phyloP scores from a whole-genome alignment of 345 rosid genomes.

The Erucastrum elatum region DNA sequence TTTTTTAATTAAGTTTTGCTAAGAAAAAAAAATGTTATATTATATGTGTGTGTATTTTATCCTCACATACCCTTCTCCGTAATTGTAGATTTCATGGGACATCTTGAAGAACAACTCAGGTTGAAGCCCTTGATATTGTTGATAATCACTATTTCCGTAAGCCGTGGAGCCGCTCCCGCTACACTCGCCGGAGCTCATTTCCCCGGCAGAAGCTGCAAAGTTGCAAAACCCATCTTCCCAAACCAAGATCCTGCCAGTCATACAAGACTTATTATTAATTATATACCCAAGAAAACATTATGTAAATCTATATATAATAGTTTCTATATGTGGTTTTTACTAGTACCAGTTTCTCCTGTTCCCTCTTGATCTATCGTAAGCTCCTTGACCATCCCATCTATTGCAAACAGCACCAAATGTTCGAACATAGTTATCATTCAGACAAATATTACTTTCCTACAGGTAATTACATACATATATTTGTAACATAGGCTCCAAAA shows the following conservation, averaged over 20 bases:
- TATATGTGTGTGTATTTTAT: neutral
- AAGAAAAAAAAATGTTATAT: neutral
- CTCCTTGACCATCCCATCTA: constrained; percentile 97
- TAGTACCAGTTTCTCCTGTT: constrained; percentile 93
- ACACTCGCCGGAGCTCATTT: constrained; percentile 60
- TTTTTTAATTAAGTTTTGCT: neutral
- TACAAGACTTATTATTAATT: neutral
- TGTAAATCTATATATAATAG: neutral
- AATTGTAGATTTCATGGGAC: constrained; percentile 99
- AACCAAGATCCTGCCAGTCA: constrained; percentile 76
- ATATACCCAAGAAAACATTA: neutral
- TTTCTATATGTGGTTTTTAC: constrained; percentile 1
- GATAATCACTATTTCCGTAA: constrained; percentile 64
- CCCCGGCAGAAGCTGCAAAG: constrained; percentile 75
- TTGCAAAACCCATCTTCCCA: constrained; percentile 99
- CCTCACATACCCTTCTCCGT: constrained; percentile 86
- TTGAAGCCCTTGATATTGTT: constrained; percentile 84
- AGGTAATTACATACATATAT: neutral
- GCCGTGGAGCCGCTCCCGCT: constrained; percentile 45
- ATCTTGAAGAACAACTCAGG: constrained; percentile 98
- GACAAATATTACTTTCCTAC: neutral
- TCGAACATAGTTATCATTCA: neutral
- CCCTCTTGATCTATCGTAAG: constrained; percentile 94
- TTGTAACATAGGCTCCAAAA: neutral
- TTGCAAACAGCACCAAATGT: constrained; percentile 19